These are phyloP conservation scores for Penicillium parvum DNA, from an alignment of 495 filamentous ascomycete genomes.

Conservation along the genomic window DNA sequence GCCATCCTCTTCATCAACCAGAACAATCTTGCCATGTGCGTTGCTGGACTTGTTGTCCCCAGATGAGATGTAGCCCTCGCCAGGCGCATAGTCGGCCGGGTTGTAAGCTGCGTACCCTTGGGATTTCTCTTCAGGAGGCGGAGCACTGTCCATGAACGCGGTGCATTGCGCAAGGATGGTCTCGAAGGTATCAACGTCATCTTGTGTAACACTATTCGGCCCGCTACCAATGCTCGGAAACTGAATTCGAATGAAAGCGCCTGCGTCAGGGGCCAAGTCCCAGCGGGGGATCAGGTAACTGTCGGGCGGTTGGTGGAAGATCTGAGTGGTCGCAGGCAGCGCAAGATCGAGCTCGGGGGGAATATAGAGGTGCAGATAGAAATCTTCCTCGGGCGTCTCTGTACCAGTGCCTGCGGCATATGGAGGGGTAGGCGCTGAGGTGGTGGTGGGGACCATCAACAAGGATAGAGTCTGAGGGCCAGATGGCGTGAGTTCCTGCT, in stretches of 20 bases:
- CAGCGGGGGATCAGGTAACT: slow-evolving; percentile 91
- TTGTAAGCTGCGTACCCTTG: slow-evolving; percentile 59
- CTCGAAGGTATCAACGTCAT: slow-evolving; percentile 94
- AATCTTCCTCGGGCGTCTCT: slow-evolving; percentile 70
- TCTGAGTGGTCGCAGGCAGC: slow-evolving; percentile 86
- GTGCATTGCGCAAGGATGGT: slow-evolving; percentile 95
- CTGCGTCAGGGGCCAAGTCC: slow-evolving; percentile 81
- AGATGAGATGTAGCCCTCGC: slow-evolving; percentile 64
- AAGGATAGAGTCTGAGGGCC: slow-evolving; percentile 86
- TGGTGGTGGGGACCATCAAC: slow-evolving; percentile 86
- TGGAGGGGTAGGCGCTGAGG: slow-evolving; percentile 60
- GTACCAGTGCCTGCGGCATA: slow-evolving; percentile 35
- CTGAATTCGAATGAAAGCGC: slow-evolving; percentile 86
- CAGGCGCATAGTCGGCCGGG: slow-evolving; percentile 71
- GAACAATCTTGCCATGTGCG: slow-evolving; percentile 73
- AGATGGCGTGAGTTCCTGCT: slow-evolving; percentile 74
- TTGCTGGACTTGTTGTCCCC: slow-evolving; percentile 35
- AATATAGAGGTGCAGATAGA: slow-evolving; percentile 89
- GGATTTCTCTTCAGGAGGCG: slow-evolving; percentile 43
- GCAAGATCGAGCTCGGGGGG: slow-evolving; percentile 92
- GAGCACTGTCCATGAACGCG: slow-evolving; percentile 78
- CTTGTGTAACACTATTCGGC: slow-evolving; percentile 65
- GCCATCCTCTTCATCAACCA: slow-evolving; percentile 92
- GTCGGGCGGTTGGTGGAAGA: slow-evolving; percentile 84
- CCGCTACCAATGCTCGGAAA: slow-evolving; percentile 70